phyloP scores from a whole-genome alignment of 2,329 filamentous ascomycete genomes.

The Aspergillus sp. region DNA sequence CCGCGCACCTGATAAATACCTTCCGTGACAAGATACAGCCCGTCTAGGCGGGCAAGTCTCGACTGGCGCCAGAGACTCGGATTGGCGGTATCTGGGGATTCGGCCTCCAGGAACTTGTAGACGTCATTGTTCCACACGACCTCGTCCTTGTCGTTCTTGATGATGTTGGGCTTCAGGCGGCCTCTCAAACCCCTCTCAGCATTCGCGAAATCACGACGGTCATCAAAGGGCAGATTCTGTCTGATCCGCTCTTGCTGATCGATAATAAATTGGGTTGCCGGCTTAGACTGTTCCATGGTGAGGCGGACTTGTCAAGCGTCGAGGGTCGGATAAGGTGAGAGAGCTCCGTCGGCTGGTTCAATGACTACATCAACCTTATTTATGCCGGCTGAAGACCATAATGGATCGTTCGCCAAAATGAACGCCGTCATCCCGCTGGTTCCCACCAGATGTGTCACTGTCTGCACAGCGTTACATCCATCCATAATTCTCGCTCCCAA shows the following conservation, averaged over 20 bases:
- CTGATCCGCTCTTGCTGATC: constrained; percentile 1
- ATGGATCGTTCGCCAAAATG: no score
- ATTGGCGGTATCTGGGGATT: constrained; percentile 25
- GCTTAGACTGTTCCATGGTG: not conserved
- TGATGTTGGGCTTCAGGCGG: constrained; percentile 11
- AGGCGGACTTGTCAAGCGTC: no score
- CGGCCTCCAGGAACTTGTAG: constrained; percentile 27
- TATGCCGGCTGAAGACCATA: no score
- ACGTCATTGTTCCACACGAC: constrained; percentile 32
- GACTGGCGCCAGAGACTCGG: constrained; percentile 37
- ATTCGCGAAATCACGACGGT: not conserved
- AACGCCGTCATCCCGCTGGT: no score
- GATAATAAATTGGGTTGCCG: not conserved
- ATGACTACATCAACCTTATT: no score
- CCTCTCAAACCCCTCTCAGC: constrained; percentile 17
- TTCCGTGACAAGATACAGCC: constrained; percentile 33
- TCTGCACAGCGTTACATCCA: no score
- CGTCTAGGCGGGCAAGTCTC: constrained; percentile 26
- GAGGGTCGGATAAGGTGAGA: no score
- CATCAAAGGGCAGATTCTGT: not conserved
- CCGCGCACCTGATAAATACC: constrained; percentile 43
- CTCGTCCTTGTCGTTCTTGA: constrained; percentile 23
- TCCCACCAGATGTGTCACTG: no score
- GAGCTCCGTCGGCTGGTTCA: no score
- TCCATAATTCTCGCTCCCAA: no score